These are phyloP conservation scores for Heterobasidion annosum DNA, from an alignment of 1,284 basidiomycete genomes.

Conservation along the genomic window DNA sequence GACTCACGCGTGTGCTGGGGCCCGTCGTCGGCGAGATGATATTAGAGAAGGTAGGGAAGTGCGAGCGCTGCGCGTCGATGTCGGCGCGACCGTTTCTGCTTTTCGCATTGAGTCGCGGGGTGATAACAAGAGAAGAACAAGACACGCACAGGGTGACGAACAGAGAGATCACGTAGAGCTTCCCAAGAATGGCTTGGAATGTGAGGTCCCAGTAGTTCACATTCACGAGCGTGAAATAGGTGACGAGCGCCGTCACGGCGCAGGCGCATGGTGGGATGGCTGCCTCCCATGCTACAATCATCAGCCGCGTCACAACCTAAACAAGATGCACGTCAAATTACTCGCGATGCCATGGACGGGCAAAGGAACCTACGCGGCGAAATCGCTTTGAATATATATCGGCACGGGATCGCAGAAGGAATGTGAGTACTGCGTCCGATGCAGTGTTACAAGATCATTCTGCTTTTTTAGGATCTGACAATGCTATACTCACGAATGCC, in stretches of 20 bases:
- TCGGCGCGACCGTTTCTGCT: constrained; percentile 1
- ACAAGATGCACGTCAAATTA: not conserved
- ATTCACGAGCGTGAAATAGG: constrained; percentile 16
- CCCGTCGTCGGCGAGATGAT: not conserved
- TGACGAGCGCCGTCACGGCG: constrained; percentile 17
- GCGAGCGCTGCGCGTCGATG: not conserved
- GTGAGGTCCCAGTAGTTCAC: constrained; percentile 20
- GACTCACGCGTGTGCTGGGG: not conserved
- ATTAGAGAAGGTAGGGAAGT: not conserved
- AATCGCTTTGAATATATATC: constrained; percentile 17
- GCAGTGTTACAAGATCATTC: not conserved
- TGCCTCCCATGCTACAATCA: constrained; percentile 21
- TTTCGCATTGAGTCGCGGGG: no score
- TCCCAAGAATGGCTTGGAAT: constrained; percentile 22
- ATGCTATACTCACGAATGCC: constrained; percentile 10
- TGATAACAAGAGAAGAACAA: not conserved
- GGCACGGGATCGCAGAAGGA: constrained; percentile 18
- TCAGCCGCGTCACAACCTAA: constrained; percentile 17
- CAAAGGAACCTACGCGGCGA: constrained; percentile 13
- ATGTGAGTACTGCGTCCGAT: constrained; percentile 15
- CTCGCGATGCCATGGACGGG: not conserved
- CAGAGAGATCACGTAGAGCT: constrained; percentile 23
- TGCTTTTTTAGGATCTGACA: not conserved
- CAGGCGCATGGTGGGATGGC: constrained; percentile 21
- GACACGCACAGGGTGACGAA: constrained; percentile 19